Percentiles rank a stretch among this genome's conserved stretches.
phyloP scores from a whole-genome alignment of 345 rosid genomes.

The Lepidium sativum region DNA sequence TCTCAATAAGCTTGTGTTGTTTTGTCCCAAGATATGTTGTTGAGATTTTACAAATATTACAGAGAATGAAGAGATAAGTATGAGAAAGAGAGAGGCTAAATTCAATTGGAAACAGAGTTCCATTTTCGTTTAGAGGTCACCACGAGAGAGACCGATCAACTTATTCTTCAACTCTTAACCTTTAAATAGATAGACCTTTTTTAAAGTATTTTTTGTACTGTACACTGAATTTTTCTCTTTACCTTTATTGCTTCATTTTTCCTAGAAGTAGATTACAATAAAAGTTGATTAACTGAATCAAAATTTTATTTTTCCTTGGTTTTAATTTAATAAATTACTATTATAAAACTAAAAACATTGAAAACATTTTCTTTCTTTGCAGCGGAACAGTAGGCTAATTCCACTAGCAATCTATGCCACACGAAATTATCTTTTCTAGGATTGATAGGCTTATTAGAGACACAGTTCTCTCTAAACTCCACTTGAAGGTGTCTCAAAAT shows the following conservation, averaged over 20 bases:
- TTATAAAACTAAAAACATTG: too few species aligned
- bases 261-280: background rate
- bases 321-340: too few species aligned
- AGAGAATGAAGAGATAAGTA: constrained; percentile 18
- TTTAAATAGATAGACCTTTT: constrained; percentile 10
- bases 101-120: constrained; percentile 14
- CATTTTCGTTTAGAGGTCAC: constrained; percentile 8
- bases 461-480: too few species aligned
- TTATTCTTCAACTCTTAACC: constrained; percentile 15
- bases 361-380: too few species aligned
- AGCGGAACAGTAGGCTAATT: too few species aligned
- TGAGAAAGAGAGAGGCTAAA: constrained; percentile 22
- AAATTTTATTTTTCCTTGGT: background rate
- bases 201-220: too few species aligned
- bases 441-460: too few species aligned
- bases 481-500: too few species aligned
- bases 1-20: constrained; percentile 14
- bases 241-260: background rate
- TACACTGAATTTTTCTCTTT: constrained; percentile 5
- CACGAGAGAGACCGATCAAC: constrained; percentile 18
- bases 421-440: too few species aligned
- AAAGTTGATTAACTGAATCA: background rate
- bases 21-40: constrained; percentile 17
- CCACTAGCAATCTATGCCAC: too few species aligned
- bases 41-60: constrained; percentile 25